Percentiles rank a stretch among this genome's conserved stretches.
These are phyloP conservation scores for Gossypium turneri DNA, from an alignment of 345 rosid genomes.

Conservation along the genomic window DNA sequence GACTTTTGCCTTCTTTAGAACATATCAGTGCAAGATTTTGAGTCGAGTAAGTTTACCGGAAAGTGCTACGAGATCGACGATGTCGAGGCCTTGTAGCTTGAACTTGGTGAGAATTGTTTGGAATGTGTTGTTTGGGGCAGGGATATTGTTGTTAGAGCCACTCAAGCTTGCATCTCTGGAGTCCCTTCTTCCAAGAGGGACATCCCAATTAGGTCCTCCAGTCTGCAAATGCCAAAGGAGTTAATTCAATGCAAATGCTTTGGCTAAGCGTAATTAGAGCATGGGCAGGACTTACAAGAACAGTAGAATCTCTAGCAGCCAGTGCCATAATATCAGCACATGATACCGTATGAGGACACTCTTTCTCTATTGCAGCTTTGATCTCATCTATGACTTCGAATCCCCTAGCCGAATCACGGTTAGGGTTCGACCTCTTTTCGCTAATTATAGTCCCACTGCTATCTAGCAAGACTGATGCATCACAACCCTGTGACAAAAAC, in stretches of 20 bases:
- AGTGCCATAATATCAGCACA: slow-evolving; percentile 78
- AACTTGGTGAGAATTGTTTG: slow-evolving; percentile 66
- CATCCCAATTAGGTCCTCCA: slow-evolving; percentile 88
- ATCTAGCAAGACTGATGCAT: slow-evolving; percentile 76
- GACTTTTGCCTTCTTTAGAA: background rate
- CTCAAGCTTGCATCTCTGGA: slow-evolving; percentile 66
- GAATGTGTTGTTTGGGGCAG: slow-evolving; percentile 66
- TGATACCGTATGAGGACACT: slow-evolving; percentile 74
- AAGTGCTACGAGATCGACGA: slow-evolving; percentile 76
- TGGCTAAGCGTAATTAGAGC: background rate
- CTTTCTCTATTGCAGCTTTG: slow-evolving; percentile 68
- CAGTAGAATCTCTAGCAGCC: slow-evolving; percentile 90
- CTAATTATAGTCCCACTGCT: slow-evolving; percentile 50
- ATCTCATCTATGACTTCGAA: slow-evolving; percentile 79
- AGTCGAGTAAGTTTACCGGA: slow-evolving; percentile 48
- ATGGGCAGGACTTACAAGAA: slow-evolving; percentile 48
- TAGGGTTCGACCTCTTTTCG: slow-evolving; percentile 77
- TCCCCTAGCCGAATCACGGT: slow-evolving; percentile 72
- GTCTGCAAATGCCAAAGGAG: slow-evolving; percentile 30
- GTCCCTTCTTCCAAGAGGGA: slow-evolving; percentile 86
- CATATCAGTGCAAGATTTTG: background rate
- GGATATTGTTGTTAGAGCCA: slow-evolving; percentile 75
- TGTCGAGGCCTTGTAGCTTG: slow-evolving; percentile 55
- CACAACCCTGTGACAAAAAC: slow-evolving; percentile 66
- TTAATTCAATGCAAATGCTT: background rate